Conservation (phyloP, 176 grass and related monocot genomes). For the Zoysia japonica region DNA sequence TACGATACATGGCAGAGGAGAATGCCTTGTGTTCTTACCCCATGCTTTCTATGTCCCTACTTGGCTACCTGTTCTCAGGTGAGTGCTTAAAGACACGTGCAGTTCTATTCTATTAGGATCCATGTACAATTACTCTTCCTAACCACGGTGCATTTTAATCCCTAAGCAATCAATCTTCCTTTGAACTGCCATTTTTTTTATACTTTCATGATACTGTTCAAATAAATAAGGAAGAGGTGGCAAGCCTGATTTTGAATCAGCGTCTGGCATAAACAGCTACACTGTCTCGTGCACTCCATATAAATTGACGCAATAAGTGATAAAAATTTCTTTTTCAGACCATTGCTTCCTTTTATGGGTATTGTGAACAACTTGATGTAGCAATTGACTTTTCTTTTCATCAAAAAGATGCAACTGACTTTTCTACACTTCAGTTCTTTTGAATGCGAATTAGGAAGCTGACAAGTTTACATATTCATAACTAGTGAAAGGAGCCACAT, state of each 20-base stretch:
- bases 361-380: not conserved
- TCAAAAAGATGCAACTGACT: no score
- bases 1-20: not conserved
- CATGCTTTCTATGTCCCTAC: constrained; percentile 24
- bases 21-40: constrained; percentile 10
- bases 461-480: constrained; percentile 13
- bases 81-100: constrained; percentile 5
- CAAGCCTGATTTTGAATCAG: constrained; percentile 13
- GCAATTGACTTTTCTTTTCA: no score
- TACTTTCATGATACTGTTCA: not conserved
- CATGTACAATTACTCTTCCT: not conserved
- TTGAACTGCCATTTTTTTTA: not conserved
- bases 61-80: constrained; percentile 3
- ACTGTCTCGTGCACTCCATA: constrained; percentile 17
- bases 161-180: not conserved
- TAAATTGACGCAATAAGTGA: constrained; percentile 1
- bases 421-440: not conserved
- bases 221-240: not conserved
- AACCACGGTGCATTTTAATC: not conserved
- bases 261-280: constrained; percentile 7
- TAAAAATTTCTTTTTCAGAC: not conserved
- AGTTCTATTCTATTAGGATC: constrained; percentile 19
- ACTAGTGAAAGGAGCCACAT: not conserved
- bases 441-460: not conserved
- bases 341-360: not conserved